Percentiles rank a stretch among this genome's conserved stretches.
phyloP scores from a whole-genome alignment of 2,329 filamentous ascomycete genomes.

The Xylaria digitata region DNA sequence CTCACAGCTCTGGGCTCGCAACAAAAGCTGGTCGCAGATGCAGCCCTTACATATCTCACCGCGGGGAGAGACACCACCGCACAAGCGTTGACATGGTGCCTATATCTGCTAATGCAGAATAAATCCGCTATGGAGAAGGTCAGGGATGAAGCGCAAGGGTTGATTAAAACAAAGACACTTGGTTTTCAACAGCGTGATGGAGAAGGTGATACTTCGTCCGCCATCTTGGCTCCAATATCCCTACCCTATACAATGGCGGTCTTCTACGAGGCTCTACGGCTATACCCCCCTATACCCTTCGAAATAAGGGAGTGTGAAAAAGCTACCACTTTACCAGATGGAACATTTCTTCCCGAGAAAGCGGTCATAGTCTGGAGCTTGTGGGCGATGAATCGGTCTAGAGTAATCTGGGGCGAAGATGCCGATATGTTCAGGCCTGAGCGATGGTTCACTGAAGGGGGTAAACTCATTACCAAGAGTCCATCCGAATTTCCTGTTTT shows the following conservation, averaged over 20 bases:
- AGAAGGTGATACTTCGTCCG: slow-evolving; percentile 42
- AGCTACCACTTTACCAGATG: slow-evolving; percentile 67
- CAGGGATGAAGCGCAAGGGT: slow-evolving; percentile 55
- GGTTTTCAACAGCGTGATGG: slow-evolving; percentile 20
- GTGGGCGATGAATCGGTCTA: slow-evolving; percentile 72
- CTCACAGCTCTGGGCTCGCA: slow-evolving; percentile 65
- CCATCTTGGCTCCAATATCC: slow-evolving; percentile 55
- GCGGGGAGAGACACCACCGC: slow-evolving; percentile 73
- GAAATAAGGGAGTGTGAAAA: slow-evolving; percentile 71
- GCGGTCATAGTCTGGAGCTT: slow-evolving; percentile 72
- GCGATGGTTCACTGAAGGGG: slow-evolving; percentile 63
- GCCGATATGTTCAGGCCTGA: slow-evolving; percentile 67
- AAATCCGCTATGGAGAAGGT: slow-evolving; percentile 55
- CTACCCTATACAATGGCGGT: slow-evolving; percentile 69
- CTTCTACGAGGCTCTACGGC: slow-evolving; percentile 70
- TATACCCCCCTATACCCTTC: slow-evolving; percentile 73
- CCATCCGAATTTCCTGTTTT: slow-evolving; percentile 72
- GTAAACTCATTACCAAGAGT: slow-evolving; percentile 57
- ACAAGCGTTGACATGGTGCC: slow-evolving; percentile 72
- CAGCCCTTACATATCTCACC: slow-evolving; percentile 74
- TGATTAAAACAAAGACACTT: slow-evolving; percentile 37
- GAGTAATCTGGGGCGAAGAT: slow-evolving; percentile 66
- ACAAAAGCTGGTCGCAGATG: slow-evolving; percentile 68
- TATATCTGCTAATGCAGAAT: slow-evolving; percentile 69
- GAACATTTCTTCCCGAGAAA: slow-evolving; percentile 65